Evolutionary conservation across 2,329 filamentous ascomycete species (phyloP), one percentile per base, ranked within the genome.

Genomic region (Beauveria varroae): DNA sequence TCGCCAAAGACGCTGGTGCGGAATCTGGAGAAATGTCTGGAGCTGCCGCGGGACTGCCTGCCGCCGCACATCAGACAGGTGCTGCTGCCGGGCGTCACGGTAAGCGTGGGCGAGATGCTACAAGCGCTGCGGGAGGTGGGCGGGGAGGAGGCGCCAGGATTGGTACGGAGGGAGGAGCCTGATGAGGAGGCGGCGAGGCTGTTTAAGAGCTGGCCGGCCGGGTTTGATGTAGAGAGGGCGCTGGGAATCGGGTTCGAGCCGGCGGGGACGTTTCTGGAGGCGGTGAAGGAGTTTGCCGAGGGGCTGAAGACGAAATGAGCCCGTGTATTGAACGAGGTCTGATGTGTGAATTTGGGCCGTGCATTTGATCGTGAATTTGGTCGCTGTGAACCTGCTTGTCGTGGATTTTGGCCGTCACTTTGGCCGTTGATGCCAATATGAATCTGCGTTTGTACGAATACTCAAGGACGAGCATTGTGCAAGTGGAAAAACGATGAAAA

Each of bases 121-220:
- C 76, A 81, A 62, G 80, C 80, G 0, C 67, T 84, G 62, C 74
- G 77, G 62, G 68, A 74, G 41, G 75, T 83, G 34, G 80, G 78
- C 4, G 81, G 81, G 0, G 69, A 73, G 60, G 74, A 81, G 55
- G 74, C 74, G 18, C 66, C 78, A 47, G 69, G 63, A 1, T 70
- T 78, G 52, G 75, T 84, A 3, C 75, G 76, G 63, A 66, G 61
- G 26, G 78, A 84, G 65, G 75, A 77, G 63, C 75, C 76, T 52
- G 78, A 82, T 56, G 73, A 75, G 30, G 74, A 74, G 44, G 66
- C 79, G 20, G 76, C 80, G 67, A 73, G 72, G 56, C 81, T 85
- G 63, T 79, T 85, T 16, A 76, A 77, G 62, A 78, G 76, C 18
- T 85, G 82, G 82, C 80, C 82, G n/a, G 73, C 78, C 8, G 72